phyloP scores from a whole-genome alignment of 495 filamentous ascomycete genomes.

The Neurospora africana region DNA sequence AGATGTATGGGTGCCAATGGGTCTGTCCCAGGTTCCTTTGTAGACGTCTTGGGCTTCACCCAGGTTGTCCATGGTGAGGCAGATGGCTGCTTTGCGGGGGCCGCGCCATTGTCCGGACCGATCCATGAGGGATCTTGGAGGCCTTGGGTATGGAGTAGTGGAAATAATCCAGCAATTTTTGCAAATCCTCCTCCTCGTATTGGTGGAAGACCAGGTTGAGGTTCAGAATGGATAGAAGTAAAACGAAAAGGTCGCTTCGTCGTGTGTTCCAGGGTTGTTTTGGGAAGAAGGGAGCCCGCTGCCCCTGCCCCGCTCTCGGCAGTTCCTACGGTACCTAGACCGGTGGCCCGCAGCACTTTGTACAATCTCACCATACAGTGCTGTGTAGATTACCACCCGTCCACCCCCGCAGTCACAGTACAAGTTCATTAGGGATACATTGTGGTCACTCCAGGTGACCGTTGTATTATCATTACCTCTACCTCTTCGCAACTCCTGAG shows the following conservation, averaged over 20 bases:
- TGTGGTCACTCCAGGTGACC: background rate
- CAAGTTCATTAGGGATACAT: background rate
- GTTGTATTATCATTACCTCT: background rate
- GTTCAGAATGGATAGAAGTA: background rate
- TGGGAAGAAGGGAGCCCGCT: background rate
- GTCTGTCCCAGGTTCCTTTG: slow-evolving; percentile 14
- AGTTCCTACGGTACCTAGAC: background rate
- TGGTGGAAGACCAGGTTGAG: background rate
- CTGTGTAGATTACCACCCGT: too few species aligned
- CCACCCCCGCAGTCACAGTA: background rate
- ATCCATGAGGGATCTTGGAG: background rate
- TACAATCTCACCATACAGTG: background rate
- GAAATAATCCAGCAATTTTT: too few species aligned
- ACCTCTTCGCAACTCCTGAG: background rate
- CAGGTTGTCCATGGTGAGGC: slow-evolving; percentile 29
- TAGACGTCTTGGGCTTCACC: slow-evolving; percentile 29
- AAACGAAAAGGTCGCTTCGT: background rate
- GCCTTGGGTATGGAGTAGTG: background rate
- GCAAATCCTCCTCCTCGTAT: background rate
- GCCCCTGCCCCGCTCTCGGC: background rate
- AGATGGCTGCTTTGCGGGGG: slow-evolving; percentile 20
- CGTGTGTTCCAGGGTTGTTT: background rate
- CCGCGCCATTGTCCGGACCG: slow-evolving; percentile 13
- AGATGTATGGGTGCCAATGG: slow-evolving; percentile 20
- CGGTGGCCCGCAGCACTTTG: background rate